Evolutionary conservation across 139 green algal genomes (phyloP).

Genomic region (Ettlia oleoabundans): DNA sequence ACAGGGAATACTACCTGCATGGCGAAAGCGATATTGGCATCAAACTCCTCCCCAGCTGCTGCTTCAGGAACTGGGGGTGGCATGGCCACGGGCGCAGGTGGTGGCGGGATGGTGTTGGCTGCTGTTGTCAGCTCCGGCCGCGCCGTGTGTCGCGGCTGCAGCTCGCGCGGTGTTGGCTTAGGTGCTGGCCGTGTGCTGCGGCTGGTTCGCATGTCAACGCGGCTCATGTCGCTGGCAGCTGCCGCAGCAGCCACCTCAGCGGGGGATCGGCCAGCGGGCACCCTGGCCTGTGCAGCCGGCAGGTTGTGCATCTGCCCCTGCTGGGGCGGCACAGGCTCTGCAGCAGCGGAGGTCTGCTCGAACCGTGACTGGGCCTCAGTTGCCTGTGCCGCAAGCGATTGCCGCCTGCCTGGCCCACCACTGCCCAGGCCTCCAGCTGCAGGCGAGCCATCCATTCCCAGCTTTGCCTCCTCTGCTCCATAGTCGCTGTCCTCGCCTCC

Average conservation of each 20-base stretch:
- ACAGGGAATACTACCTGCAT: constrained; percentile 2
- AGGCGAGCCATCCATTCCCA: neutral
- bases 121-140: constrained; percentile 20
- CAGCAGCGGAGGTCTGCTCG: neutral
- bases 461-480: neutral
- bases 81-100: neutral
- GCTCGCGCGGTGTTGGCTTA: neutral
- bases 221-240: constrained; percentile 3
- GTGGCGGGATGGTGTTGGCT: neutral
- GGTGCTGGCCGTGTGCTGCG: neutral
- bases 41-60: constrained; percentile 5
- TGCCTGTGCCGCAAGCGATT: neutral
- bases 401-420: neutral
- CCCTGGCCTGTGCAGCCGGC: neutral
- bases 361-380: neutral
- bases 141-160: constrained; percentile 28
- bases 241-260: constrained; percentile 1
- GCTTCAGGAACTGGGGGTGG: constrained; percentile 8
- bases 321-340: neutral
- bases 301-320: neutral
- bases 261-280: neutral
- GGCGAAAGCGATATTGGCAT: constrained; percentile 21
- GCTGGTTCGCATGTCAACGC: constrained; percentile 18
- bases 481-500: neutral
- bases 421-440: neutral